Evolutionary conservation across 495 filamentous ascomycete genomes (phyloP).

Genomic region (Sabuloglossum arenarium): DNA sequence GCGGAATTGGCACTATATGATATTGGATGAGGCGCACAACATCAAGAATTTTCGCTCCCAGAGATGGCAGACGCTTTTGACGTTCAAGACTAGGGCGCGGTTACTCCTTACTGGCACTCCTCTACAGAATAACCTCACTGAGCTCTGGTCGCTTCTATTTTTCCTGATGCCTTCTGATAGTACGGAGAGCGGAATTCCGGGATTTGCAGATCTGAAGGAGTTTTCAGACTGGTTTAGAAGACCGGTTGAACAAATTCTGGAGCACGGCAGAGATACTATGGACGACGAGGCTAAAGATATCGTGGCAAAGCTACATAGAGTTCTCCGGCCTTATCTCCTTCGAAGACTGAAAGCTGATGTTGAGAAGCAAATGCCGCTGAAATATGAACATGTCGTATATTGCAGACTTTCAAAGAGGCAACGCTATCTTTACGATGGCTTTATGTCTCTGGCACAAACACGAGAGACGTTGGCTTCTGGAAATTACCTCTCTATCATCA

Average conservation of each 20-base stretch:
- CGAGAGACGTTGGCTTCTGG: constrained; percentile 76
- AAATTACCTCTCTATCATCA: constrained; percentile 94
- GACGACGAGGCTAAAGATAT: constrained; percentile 78
- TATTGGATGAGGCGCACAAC: constrained; percentile 96
- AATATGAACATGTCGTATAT: constrained; percentile 91
- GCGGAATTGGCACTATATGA: constrained; percentile 93
- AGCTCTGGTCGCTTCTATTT: constrained; percentile 91
- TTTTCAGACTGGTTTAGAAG: constrained; percentile 88
- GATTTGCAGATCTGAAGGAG: constrained; percentile 75
- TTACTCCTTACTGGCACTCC: constrained; percentile 89
- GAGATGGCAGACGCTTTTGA: constrained; percentile 85
- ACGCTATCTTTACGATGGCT: constrained; percentile 88
- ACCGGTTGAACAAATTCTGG: constrained; percentile 84
- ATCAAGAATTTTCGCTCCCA: constrained; percentile 99
- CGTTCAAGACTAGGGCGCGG: constrained; percentile 69
- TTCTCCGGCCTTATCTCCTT: constrained; percentile 80
- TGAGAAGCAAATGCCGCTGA: constrained; percentile 97
- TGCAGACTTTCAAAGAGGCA: constrained; percentile 90
- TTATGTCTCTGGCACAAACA: constrained; percentile 84
- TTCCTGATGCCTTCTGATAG: constrained; percentile 86
- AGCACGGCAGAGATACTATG: constrained; percentile 80
- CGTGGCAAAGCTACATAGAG: constrained; percentile 79
- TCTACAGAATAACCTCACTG: constrained; percentile 89
- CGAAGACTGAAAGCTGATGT: constrained; percentile 91
- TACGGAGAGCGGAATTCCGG: constrained; percentile 44